Evolutionary conservation across 2,329 filamentous ascomycete genomes (phyloP).

Genomic region (Fusarium nygamai): DNA sequence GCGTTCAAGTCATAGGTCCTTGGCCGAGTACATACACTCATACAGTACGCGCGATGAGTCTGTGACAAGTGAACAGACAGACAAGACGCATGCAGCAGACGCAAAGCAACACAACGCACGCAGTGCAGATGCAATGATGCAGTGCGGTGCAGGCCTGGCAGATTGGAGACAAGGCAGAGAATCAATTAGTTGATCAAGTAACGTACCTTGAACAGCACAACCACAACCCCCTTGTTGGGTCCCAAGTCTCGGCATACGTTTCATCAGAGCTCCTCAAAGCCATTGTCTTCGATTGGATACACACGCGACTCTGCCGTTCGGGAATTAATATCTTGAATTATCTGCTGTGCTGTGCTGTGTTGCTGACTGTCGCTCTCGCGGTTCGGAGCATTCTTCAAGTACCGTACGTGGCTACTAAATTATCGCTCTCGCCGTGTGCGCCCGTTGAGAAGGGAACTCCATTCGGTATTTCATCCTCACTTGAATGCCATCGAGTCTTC

Average conservation of each 20-base stretch:
- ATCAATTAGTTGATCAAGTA: neutral
- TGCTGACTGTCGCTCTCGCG: neutral
- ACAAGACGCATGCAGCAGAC: neutral
- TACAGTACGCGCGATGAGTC: conserved; percentile 11
- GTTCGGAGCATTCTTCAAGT: neutral
- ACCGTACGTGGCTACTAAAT: neutral
- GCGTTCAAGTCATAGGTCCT: conserved; percentile 11
- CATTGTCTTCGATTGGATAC: conserved; percentile 21
- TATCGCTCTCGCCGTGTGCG: conserved; percentile 20
- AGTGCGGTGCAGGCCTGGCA: conserved; percentile 1
- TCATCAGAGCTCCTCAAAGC: conserved; percentile 25
- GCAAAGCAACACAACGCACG: neutral
- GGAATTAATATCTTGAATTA: conserved; percentile 20
- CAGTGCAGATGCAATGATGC: neutral
- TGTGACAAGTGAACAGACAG: neutral
- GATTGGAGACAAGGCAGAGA: neutral
- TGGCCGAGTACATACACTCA: conserved; percentile 8
- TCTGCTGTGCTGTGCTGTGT: neutral
- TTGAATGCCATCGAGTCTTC: conserved; percentile 19
- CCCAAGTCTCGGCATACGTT: conserved; percentile 33
- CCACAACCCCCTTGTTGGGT: conserved; percentile 12
- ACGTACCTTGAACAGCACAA: neutral
- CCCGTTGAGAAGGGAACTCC: conserved; percentile 15
- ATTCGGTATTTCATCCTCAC: neutral
- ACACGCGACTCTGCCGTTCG: conserved; percentile 19